These are phyloP conservation scores for Xylaria polymorpha DNA, from an alignment of 2,329 filamentous ascomycete species.

Conservation along the genomic window DNA sequence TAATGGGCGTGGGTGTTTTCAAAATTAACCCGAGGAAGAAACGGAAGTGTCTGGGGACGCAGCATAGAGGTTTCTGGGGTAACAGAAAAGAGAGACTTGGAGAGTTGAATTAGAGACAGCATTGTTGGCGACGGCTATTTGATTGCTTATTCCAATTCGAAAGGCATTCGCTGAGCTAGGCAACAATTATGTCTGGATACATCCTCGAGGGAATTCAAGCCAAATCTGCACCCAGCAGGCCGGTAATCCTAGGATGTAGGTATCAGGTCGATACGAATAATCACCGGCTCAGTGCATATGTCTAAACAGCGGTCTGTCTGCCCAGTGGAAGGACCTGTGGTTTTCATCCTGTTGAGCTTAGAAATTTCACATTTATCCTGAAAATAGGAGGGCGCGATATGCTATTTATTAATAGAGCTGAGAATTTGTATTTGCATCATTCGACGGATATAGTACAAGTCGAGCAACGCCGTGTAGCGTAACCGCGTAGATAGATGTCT, in stretches of 20 bases:
- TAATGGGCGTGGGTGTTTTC: background rate
- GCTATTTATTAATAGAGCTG: constrained; percentile 25
- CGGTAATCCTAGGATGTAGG: background rate
- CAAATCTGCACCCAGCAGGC: background rate
- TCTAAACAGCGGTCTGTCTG: constrained; percentile 12
- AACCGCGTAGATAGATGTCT: constrained; percentile 8
- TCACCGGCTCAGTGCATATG: constrained; percentile 10
- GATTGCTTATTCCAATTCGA: constrained; percentile 19
- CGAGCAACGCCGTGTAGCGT: constrained; percentile 1
- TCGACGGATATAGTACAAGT: constrained; percentile 33
- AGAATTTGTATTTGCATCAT: constrained; percentile 18
- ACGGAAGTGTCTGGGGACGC: background rate
- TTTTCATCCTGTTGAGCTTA: background rate
- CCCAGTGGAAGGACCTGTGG: constrained; percentile 1
- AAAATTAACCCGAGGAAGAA: background rate
- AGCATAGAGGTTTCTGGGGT: constrained; percentile 8
- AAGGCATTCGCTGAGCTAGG: background rate
- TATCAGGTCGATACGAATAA: background rate
- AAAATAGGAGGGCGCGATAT: background rate
- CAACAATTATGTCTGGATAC: background rate
- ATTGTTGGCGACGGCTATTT: background rate
- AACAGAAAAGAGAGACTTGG: background rate
- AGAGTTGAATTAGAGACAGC: background rate
- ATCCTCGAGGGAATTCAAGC: background rate
- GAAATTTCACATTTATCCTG: constrained; percentile 6